Evolutionary conservation across 2,329 filamentous ascomycete genomes (phyloP).

Genomic region (Ceratocystis variospora): DNA sequence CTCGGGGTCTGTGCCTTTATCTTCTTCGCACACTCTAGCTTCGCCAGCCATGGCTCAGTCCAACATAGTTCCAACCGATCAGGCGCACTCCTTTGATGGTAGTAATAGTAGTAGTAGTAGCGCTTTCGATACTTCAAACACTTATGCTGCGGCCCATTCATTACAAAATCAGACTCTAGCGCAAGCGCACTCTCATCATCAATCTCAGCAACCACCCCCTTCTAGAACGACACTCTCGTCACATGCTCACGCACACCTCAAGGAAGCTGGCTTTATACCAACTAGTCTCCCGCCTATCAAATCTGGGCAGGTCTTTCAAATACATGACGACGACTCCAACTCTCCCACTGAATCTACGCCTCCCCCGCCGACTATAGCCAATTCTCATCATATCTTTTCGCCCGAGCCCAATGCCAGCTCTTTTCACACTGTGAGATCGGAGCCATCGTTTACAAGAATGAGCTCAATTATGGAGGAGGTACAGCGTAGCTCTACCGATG

Average conservation of each 20-base stretch:
- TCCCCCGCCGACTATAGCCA: constrained; percentile 7
- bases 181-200: not conserved
- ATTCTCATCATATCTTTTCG: constrained; percentile 4
- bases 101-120: not conserved
- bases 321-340: constrained; percentile 17
- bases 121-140: not conserved
- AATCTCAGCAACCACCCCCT: not conserved
- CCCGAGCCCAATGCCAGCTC: not conserved
- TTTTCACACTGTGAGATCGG: constrained; percentile 18
- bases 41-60: not conserved
- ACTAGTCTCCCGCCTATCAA: constrained; percentile 14
- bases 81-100: not conserved
- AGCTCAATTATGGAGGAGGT: constrained; percentile 11
- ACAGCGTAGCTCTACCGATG: not conserved
- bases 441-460: constrained; percentile 17
- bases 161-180: not conserved
- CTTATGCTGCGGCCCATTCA: not conserved
- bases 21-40: not conserved
- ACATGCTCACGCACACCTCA: constrained; percentile 1
- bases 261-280: constrained; percentile 10
- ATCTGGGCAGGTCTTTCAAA: constrained; percentile 17
- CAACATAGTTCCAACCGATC: not conserved
- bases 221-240: constrained; percentile 10
- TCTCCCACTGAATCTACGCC: constrained; percentile 16
- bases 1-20: not conserved